Base-by-base conservation (phyloP, 2,329 filamentous ascomycete species). In the Aspergillus thermomutatus region DNA sequence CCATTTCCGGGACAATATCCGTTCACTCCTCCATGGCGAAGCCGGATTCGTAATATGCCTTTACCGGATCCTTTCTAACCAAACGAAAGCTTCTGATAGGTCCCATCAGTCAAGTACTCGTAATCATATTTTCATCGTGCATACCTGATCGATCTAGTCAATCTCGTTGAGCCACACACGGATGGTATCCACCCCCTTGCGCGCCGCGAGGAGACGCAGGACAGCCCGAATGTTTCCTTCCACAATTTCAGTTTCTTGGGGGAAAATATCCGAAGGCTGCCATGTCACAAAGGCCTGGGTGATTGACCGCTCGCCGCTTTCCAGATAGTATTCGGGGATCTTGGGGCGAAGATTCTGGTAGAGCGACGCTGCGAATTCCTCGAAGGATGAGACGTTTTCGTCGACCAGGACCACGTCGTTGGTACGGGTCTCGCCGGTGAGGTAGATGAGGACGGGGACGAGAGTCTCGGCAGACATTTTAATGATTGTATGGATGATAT, bases 111-210 rank as follows among this genome's bases (percentile, higher is more conserved):
- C 31, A 17, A 0, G 17, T 37, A 14, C 31, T 17, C 31, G 7
- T 14, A 17, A 7, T 37, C 31, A 17, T 2, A 17, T 7, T 17
- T 6, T 4, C 1, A 7, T 6, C 14, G 17, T 6, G 3, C 31
- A 43, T 43, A 43, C 40, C n/a, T 0, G 10, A 4, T 43, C 0
- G 10, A 2, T 50, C n/a, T 54, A 54, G 8, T 54, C 52, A 50
- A 54, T 50, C 25, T 49, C 46, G 25, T 54, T 50, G 8, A 54
- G 45, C 53, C 53, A 54, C 11, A 54, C 53, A 5, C 46, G 53
- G 23, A 54, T 28, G 14, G 41, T 54, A 34, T 54, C 53, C 2
- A 28, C 19, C 21, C 53, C 53, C 9, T 47, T n/a, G 1, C 53
- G 43, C 2, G 31, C 26, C 7, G 52, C 45, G 2, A 54, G 40